These are phyloP conservation scores for Diphasiastrum complanatum DNA, from an alignment of 83 land plant genomes.

Conservation along the genomic window DNA sequence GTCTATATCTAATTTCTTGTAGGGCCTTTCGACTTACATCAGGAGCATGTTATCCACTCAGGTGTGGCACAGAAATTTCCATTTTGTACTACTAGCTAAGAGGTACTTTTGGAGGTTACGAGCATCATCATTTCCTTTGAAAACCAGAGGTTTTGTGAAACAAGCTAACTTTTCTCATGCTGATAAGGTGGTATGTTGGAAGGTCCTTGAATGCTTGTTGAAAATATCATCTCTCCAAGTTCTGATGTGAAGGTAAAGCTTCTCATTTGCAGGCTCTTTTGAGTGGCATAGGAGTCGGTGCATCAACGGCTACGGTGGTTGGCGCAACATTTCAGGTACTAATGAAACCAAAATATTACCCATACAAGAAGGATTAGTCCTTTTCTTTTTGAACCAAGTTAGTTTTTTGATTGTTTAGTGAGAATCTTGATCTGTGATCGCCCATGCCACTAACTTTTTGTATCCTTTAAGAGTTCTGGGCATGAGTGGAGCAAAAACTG, in stretches of 20 bases:
- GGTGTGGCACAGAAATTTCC: no score
- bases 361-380: slow-evolving; percentile 6
- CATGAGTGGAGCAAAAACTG: no score
- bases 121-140: no score
- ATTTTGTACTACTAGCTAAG: neutral
- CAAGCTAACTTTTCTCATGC: no score
- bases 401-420: neutral
- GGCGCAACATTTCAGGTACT: slow-evolving; percentile 96
- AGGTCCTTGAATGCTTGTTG: no score
- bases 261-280: slow-evolving; percentile 64
- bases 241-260: no score
- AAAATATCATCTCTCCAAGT: no score
- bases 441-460: no score
- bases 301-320: slow-evolving; percentile 78
- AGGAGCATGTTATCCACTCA: slow-evolving; percentile 96
- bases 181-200: no score
- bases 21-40: slow-evolving; percentile 95
- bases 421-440: neutral
- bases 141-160: no score
- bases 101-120: neutral
- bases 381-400: slow-evolving; percentile 21
- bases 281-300: slow-evolving; percentile 97
- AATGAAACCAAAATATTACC: no score
- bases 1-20: neutral
- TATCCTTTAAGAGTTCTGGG: no score